These are phyloP conservation scores for Puccinellia tenuiflora DNA, from an alignment of 176 grass and related monocot genomes.

Conservation along the genomic window DNA sequence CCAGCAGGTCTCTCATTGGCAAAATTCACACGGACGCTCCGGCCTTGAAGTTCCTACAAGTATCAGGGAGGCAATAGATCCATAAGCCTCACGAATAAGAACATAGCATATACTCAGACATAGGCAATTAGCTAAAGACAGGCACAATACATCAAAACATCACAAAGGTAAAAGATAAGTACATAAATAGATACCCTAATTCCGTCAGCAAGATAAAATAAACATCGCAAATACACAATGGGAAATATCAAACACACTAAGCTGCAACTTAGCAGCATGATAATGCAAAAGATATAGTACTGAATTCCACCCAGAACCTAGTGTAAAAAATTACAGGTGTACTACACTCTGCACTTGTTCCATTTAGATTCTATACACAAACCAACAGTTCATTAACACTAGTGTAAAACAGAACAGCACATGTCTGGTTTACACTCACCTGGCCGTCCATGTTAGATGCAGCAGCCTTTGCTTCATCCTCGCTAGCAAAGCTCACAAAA, in stretches of 20 bases:
- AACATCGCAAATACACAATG: too few species aligned
- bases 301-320: neutral
- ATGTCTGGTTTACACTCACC: constrained; percentile 29
- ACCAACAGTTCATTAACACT: neutral
- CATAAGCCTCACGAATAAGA: neutral
- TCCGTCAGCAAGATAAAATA: too few species aligned
- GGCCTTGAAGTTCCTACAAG: constrained; percentile 57
- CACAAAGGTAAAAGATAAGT: too few species aligned
- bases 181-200: too few species aligned
- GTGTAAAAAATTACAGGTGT: neutral
- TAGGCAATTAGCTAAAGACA: neutral
- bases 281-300: neutral
- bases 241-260: too few species aligned
- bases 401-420: neutral
- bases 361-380: neutral
- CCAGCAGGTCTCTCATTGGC: constrained; percentile 51
- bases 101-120: neutral
- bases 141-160: neutral
- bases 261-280: too few species aligned
- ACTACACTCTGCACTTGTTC: neutral
- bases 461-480: constrained; percentile 36
- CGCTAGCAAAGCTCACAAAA: constrained; percentile 45
- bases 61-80: neutral
- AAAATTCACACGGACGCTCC: constrained; percentile 58
- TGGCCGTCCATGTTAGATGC: constrained; percentile 56